These are phyloP conservation scores for Emericellopsis atlantica DNA, from an alignment of 2,329 filamentous ascomycete species.

Conservation along the genomic window DNA sequence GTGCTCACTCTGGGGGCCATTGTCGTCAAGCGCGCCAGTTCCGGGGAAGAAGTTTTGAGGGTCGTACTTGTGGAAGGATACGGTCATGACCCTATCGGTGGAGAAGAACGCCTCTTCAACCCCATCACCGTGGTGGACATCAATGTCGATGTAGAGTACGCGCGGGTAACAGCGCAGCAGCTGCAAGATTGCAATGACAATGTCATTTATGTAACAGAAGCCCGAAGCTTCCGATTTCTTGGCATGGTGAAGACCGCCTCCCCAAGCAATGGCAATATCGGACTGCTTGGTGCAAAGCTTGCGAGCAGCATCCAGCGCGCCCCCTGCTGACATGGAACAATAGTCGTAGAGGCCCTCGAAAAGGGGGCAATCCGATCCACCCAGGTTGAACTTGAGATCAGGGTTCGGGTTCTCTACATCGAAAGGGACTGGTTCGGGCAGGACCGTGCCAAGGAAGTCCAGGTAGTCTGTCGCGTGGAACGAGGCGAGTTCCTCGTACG, in stretches of 20 bases:
- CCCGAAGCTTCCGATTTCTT: constrained; percentile 89
- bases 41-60: constrained; percentile 76
- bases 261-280: constrained; percentile 97
- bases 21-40: constrained; percentile 77
- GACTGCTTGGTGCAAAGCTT: constrained; percentile 79
- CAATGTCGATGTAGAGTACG: constrained; percentile 89
- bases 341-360: constrained; percentile 96
- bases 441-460: constrained; percentile 67
- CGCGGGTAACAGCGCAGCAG: constrained; percentile 70
- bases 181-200: constrained; percentile 85
- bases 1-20: constrained; percentile 67
- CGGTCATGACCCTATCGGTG: constrained; percentile 79
- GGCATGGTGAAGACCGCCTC: constrained; percentile 88
- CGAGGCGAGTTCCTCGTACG: constrained; percentile 71
- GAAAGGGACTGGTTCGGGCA: constrained; percentile 48
- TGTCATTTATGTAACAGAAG: constrained; percentile 99
- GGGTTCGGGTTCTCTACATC: constrained; percentile 54
- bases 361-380: constrained; percentile 85
- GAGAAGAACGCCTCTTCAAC: constrained; percentile 88
- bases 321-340: constrained; percentile 84
- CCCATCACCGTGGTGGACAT: constrained; percentile 84
- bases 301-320: constrained; percentile 79
- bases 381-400: constrained; percentile 69
- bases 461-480: constrained; percentile 89
- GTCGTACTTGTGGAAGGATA: constrained; percentile 95